A percentile compares a stretch with the other conserved stretches of the same genome.
phyloP scores from a whole-genome alignment of 179 eudicot genomes.

The Beta lomatogona region DNA sequence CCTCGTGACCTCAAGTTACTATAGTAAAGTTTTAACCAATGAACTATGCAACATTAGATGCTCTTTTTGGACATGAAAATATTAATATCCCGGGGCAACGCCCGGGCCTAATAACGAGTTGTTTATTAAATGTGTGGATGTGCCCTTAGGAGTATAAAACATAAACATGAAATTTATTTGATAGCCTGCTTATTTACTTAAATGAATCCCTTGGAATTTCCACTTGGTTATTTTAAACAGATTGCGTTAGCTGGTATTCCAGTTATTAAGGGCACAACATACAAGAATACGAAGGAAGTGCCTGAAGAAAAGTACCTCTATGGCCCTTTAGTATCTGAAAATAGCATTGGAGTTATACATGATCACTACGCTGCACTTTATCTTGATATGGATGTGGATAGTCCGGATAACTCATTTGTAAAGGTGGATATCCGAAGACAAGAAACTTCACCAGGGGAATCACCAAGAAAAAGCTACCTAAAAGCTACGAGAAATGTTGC shows the following conservation, averaged over 20 bases:
- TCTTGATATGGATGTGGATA: constrained; percentile 90
- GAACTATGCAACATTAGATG: too few relatives aligned
- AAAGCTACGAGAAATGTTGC: too few relatives aligned
- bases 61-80: too few relatives aligned
- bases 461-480: constrained; percentile 44
- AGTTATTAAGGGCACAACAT: constrained; percentile 77
- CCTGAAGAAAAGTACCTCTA: constrained; percentile 55
- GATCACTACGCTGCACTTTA: constrained; percentile 81
- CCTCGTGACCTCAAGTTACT: too few relatives aligned
- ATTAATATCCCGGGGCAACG: too few relatives aligned
- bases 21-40: too few relatives aligned
- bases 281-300: constrained; percentile 69
- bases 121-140: too few relatives aligned
- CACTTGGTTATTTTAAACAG: constrained; percentile 31
- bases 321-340: constrained; percentile 86
- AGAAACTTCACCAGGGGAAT: constrained; percentile 45
- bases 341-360: constrained; percentile 79
- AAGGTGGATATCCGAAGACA: constrained; percentile 66
- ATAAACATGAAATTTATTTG: constrained; percentile 5
- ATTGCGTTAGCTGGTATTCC: constrained; percentile 89
- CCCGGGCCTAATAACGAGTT: too few relatives aligned
- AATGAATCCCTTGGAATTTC: too few relatives aligned
- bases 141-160: background rate
- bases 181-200: too few relatives aligned
- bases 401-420: constrained; percentile 74